Conservation (phyloP, 495 filamentous ascomycete species). For the Hapsidospora chrysogenum region DNA sequence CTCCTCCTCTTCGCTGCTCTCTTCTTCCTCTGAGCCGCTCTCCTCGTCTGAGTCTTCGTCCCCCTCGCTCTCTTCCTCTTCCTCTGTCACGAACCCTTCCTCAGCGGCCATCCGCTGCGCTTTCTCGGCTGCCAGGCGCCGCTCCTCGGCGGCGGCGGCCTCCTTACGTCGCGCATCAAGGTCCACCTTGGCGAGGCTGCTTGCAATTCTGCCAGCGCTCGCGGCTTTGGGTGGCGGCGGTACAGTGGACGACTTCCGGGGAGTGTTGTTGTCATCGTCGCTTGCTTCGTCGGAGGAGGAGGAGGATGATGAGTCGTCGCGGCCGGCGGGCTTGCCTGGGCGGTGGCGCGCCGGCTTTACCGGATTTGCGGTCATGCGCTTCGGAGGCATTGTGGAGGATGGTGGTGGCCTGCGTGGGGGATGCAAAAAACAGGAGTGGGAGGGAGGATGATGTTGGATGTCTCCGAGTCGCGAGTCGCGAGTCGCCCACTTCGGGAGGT, state of each 20-base stretch:
- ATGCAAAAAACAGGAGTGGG: not conserved
- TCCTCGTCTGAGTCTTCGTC: constrained; percentile 33
- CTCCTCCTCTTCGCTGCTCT: constrained; percentile 55
- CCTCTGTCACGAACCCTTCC: constrained; percentile 62
- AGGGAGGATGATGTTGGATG: not conserved
- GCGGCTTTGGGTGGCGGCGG: constrained; percentile 39
- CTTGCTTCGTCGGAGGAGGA: constrained; percentile 37
- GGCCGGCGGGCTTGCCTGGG: constrained; percentile 63
- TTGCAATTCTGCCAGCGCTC: constrained; percentile 39
- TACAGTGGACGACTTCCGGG: constrained; percentile 14
- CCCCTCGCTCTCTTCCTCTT: constrained; percentile 22
- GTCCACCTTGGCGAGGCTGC: constrained; percentile 49
- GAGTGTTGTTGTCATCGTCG: constrained; percentile 28
- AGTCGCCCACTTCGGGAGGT: too few relatives aligned
- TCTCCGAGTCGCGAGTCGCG: too few relatives aligned
- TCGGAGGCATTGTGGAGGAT: constrained; percentile 55
- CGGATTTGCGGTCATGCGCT: constrained; percentile 92
- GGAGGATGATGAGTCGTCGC: constrained; percentile 39
- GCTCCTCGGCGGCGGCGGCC: constrained; percentile 28
- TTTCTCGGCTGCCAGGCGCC: constrained; percentile 21
- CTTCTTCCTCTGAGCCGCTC: constrained; percentile 34
- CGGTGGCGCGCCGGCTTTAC: constrained; percentile 67
- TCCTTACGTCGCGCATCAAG: constrained; percentile 32
- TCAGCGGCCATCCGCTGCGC: constrained; percentile 38
- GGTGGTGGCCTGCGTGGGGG: not conserved